Percentiles rank a stretch among this genome's conserved stretches.
These are phyloP conservation scores for Hygrophila difformis DNA, from an alignment of 257 asterid species.

Conservation along the genomic window DNA sequence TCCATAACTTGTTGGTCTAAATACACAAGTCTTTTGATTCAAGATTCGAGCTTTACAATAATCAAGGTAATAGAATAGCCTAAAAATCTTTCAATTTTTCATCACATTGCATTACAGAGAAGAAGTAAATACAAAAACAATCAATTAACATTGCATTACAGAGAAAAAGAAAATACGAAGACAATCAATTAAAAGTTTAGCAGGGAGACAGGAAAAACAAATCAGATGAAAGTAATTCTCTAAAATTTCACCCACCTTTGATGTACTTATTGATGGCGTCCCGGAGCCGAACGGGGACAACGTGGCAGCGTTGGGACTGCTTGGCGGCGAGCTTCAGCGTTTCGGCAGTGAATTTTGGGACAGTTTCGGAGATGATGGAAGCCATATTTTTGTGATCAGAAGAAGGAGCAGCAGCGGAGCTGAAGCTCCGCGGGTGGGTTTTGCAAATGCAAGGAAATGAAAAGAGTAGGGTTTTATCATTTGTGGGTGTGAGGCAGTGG, in stretches of 20 bases:
- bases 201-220: background rate
- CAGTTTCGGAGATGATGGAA: constrained; percentile 40
- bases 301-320: constrained; percentile 70
- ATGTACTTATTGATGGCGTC: constrained; percentile 62
- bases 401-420: no score
- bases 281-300: constrained; percentile 70
- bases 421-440: no score
- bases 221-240: background rate
- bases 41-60: background rate
- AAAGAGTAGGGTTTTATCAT: no score
- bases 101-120: background rate
- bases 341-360: constrained; percentile 76
- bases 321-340: constrained; percentile 85
- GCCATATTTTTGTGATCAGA: constrained; percentile 32
- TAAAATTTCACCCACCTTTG: constrained; percentile 32
- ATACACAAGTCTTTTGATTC: constrained; percentile 6
- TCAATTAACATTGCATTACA: no score
- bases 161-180: no score
- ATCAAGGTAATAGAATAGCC: background rate
- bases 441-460: background rate
- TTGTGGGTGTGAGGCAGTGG: no score
- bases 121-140: background rate
- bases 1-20: constrained; percentile 70
- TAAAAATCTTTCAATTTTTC: background rate
- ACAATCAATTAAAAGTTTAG: no score